These are phyloP conservation scores for Pilobolus umbonatus DNA, from an alignment of 192 early-diverging fungal genomes.

Conservation along the genomic window DNA sequence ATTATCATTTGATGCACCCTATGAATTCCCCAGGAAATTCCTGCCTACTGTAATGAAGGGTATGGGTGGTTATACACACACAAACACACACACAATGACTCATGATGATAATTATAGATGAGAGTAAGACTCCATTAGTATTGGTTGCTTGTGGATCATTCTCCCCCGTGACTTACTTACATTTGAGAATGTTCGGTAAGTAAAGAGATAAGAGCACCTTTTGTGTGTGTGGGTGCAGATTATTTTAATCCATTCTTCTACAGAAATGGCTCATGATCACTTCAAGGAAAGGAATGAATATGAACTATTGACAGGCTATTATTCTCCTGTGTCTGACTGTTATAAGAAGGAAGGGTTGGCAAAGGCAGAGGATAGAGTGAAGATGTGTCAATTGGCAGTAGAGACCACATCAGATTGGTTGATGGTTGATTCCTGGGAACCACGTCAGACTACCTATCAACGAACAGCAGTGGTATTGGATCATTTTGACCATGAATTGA, in stretches of 20 bases:
- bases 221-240: no score
- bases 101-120: slow-evolving; percentile 37
- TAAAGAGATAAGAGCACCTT: background rate
- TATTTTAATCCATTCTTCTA: background rate
- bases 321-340: slow-evolving; percentile 91
- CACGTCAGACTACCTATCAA: slow-evolving; percentile 72
- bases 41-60: slow-evolving; percentile 18
- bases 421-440: slow-evolving; percentile 97
- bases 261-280: slow-evolving; percentile 93
- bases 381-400: slow-evolving; percentile 89
- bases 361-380: slow-evolving; percentile 78
- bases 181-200: slow-evolving; percentile 98
- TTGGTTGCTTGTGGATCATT: slow-evolving; percentile 96
- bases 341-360: slow-evolving; percentile 94
- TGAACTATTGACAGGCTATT: slow-evolving; percentile 93
- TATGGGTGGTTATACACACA: background rate
- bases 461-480: slow-evolving; percentile 88
- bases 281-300: slow-evolving; percentile 68
- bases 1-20: slow-evolving; percentile 12
- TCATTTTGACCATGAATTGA: slow-evolving; percentile 91
- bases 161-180: slow-evolving; percentile 95
- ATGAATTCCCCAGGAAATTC: slow-evolving; percentile 10
- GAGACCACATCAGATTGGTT: slow-evolving; percentile 82
- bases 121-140: slow-evolving; percentile 75
- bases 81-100: background rate